A percentile compares a stretch with the other conserved stretches of the same genome.
Evolutionary conservation across 2,329 filamentous ascomycete genomes (phyloP).

Genomic region (Penicillium sp.): DNA sequence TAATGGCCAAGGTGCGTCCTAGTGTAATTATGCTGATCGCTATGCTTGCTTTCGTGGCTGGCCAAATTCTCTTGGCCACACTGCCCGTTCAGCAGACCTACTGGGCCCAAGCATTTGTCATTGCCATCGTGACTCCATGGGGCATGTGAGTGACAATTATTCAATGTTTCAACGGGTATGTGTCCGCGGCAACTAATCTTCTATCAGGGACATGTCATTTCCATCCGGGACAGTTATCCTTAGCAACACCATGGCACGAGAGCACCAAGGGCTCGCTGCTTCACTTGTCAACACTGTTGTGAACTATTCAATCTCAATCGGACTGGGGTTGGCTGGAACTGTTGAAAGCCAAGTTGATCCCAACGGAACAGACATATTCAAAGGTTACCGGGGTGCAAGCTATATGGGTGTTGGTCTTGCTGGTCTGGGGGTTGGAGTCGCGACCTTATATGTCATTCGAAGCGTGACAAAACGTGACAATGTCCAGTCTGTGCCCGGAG

Average conservation of each 20-base stretch:
- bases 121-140: conserved; percentile 32
- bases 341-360: conserved; percentile 54
- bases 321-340: conserved; percentile 65
- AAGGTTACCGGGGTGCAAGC: conserved; percentile 43
- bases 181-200: background rate
- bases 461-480: background rate
- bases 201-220: conserved; percentile 64
- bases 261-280: conserved; percentile 54
- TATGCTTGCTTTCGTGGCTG: conserved; percentile 34
- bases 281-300: conserved; percentile 64
- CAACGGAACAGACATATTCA: conserved; percentile 36
- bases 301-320: conserved; percentile 68
- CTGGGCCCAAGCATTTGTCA: conserved; percentile 41
- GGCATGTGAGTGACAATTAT: conserved; percentile 24
- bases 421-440: background rate
- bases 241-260: conserved; percentile 50
- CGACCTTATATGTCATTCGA: background rate
- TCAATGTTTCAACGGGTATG: background rate
- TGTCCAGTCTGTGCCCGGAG: background rate
- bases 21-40: conserved; percentile 40
- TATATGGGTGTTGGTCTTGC: conserved; percentile 43
- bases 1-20: conserved; percentile 33
- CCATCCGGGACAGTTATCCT: conserved; percentile 63
- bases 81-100: conserved; percentile 43
- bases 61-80: conserved; percentile 42